Base-by-base conservation (phyloP, 129 eudicot species). In the Tagetes erecta region DNA sequence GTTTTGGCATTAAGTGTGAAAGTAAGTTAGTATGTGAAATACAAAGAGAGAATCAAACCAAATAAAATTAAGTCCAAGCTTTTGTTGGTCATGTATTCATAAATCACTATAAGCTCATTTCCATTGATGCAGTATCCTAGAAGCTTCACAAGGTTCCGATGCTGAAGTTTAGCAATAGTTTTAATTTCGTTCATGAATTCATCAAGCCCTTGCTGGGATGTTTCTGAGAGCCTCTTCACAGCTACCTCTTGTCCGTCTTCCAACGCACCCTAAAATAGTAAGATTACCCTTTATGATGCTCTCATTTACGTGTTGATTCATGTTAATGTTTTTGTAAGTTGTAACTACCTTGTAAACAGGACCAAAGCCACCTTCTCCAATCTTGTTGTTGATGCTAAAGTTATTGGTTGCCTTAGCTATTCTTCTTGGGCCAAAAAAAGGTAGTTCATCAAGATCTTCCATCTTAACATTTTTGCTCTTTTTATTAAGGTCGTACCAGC, bases 91-190 rank as follows among this genome's bases (percentile, higher is more conserved):
- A 20, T 20, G 27, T 20, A 20, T 20, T 20, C 27, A 20, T 68
- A 77, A 14, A 77, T 39, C 30, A 77, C 44, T 42, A 68, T 57
- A 75, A 73, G 67, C 51, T 85, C 86, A 8, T 81, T 66, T 66
- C 79, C 70, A 41, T 84, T 65, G 46, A 74, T 56, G 77, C 84
- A 81, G 49, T 55, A 85, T 57, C 89, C 89, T 20, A 85, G 72
- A 64, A 82, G 86, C 82, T 74, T 82, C 44, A 82, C 89, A 73
- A 85, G 84, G 76, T 85, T 85, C 0, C 84, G 81, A 39, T 85
- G 89, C 63, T 85, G 89, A 53, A 85, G 84, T 67, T 79, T 83
- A 36, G 72, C 83, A 47, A 83, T 80, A 41, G 46, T 20, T 20
- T 20, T 20, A 20, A 20, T 20, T 20, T 20, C 27, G 27, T 37